phyloP scores from a whole-genome alignment of 768 basidiomycete species.

The Lentinula edodes region DNA sequence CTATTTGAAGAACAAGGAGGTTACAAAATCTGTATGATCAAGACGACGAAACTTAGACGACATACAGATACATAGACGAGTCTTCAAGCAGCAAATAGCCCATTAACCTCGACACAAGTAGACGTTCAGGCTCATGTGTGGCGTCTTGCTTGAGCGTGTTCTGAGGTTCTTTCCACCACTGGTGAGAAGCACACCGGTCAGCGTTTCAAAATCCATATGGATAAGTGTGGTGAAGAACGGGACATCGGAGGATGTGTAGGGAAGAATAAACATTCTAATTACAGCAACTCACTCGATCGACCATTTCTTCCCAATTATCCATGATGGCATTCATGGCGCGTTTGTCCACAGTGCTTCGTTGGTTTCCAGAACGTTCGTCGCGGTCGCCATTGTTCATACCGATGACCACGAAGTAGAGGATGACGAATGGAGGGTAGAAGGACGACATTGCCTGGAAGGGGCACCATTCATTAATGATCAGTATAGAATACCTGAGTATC shows the following conservation, averaged over 20 bases:
- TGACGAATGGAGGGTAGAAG: slow-evolving; percentile 1
- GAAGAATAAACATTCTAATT: too few relatives aligned
- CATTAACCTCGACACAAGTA: not conserved
- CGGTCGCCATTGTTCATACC: not conserved
- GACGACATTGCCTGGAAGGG: not conserved
- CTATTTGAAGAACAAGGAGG: not conserved
- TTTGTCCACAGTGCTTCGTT: not conserved
- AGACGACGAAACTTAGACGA: not conserved
- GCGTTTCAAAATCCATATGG: not conserved
- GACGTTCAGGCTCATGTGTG: not conserved
- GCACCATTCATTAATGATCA: too few relatives aligned
- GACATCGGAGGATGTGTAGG: too few relatives aligned
- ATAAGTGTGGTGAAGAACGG: too few relatives aligned
- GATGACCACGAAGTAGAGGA: not conserved
- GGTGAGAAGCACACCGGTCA: not conserved
- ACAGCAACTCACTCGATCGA: not conserved
- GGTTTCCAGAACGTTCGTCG: not conserved
- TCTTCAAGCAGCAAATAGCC: not conserved
- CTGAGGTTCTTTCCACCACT: slow-evolving; percentile 4
- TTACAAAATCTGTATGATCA: not conserved
- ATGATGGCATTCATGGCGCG: not conserved
- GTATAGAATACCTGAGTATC: not conserved
- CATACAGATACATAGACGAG: not conserved
- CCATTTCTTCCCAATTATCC: slow-evolving; percentile 1
- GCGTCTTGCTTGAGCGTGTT: not conserved